Evolutionary conservation across 257 asterid genomes (phyloP).

Genomic region (Primulina tabacum): DNA sequence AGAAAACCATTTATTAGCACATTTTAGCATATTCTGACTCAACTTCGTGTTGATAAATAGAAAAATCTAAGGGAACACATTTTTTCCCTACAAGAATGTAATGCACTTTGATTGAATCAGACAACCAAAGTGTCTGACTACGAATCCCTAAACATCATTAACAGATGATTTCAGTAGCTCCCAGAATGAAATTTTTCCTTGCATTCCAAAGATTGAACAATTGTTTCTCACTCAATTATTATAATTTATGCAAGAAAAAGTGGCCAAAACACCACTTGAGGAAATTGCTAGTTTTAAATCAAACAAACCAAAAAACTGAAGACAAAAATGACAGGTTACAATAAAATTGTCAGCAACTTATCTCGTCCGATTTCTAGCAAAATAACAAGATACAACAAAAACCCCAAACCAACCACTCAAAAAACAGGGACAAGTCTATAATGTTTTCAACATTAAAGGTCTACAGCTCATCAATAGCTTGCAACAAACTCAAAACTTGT

Average conservation of each 20-base stretch:
- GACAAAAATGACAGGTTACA: not conserved
- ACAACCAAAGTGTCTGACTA: not conserved
- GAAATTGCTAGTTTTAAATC: not conserved
- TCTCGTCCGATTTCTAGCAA: not conserved
- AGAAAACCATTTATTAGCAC: not conserved
- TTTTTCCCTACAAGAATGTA: conserved; percentile 10
- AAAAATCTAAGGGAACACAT: conserved; percentile 1
- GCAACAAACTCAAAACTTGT: not conserved
- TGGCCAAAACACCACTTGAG: not conserved
- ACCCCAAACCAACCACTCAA: conserved; percentile 14
- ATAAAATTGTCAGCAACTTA: not conserved
- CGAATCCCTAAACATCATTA: not conserved
- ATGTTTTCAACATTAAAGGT: not conserved
- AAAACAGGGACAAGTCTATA: conserved; percentile 2
- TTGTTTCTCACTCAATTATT: not conserved
- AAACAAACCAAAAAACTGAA: not conserved
- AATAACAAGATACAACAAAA: not conserved
- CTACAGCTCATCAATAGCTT: conserved; percentile 9
- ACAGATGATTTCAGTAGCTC: not conserved
- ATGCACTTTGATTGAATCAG: not conserved
- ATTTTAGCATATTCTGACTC: not conserved
- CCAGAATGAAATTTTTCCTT: not conserved
- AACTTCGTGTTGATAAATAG: not conserved
- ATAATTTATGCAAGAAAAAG: not conserved
- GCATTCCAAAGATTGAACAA: not conserved